Percentiles rank a stretch among this genome's conserved stretches.
phyloP scores from a whole-genome alignment of 495 filamentous ascomycete species.

The Penicillium samsonianum region DNA sequence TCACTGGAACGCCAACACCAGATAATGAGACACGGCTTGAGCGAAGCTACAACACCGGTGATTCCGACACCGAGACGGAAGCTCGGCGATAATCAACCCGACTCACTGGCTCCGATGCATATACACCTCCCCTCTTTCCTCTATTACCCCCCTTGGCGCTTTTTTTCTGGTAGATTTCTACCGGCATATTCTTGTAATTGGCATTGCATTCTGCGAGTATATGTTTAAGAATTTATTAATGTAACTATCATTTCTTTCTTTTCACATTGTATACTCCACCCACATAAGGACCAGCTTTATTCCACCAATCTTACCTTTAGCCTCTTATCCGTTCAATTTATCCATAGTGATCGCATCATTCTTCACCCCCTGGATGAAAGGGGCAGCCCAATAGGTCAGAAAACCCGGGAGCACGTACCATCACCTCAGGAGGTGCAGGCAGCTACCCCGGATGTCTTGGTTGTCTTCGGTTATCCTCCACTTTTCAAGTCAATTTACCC shows the following conservation, averaged over 20 bases:
- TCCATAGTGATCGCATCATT: slow-evolving; percentile 4
- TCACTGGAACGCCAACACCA: slow-evolving; percentile 21
- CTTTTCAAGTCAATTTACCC: slow-evolving; percentile 18
- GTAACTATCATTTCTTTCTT: slow-evolving; percentile 8
- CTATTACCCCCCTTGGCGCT: neutral
- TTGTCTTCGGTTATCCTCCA: no score
- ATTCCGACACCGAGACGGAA: slow-evolving; percentile 9
- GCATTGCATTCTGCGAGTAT: slow-evolving; percentile 29
- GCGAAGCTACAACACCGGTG: neutral
- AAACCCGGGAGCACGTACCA: slow-evolving; percentile 8
- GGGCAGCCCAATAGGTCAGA: slow-evolving; percentile 24
- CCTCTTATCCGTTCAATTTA: slow-evolving; percentile 13
- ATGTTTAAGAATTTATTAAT: slow-evolving; percentile 22
- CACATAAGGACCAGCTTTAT: neutral
- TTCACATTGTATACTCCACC: slow-evolving; percentile 4
- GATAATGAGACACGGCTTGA: slow-evolving; percentile 5
- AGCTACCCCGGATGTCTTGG: slow-evolving; percentile 1
- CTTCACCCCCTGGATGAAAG: no score
- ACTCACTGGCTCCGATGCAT: neutral
- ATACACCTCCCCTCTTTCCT: neutral
- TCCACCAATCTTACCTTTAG: slow-evolving; percentile 5
- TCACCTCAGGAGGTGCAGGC: neutral
- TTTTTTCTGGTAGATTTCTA: slow-evolving; percentile 9
- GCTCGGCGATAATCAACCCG: slow-evolving; percentile 15
- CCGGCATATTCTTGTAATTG: slow-evolving; percentile 27